A percentile compares a stretch with the other conserved stretches of the same genome.
phyloP scores from a whole-genome alignment of 441 rosid species.

The Brassica hybrid region DNA sequence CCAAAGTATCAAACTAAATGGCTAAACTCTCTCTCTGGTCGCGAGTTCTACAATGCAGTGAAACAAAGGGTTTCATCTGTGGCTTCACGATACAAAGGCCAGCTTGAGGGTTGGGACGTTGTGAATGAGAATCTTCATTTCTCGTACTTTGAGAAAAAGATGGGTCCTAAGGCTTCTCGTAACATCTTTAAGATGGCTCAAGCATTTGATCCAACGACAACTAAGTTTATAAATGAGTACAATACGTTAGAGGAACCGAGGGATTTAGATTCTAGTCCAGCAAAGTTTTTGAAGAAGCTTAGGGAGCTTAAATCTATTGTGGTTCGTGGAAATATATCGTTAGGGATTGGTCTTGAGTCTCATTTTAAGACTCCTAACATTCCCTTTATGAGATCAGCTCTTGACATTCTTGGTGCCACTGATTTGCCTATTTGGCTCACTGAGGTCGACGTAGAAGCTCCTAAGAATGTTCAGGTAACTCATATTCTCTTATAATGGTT shows the following conservation, averaged over 20 bases:
- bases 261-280: constrained; percentile 50
- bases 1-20: constrained; percentile 58
- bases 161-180: constrained; percentile 57
- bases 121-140: constrained; percentile 79
- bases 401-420: constrained; percentile 62
- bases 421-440: constrained; percentile 82
- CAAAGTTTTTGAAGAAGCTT: constrained; percentile 56
- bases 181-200: constrained; percentile 44
- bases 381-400: constrained; percentile 69
- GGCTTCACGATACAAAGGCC: constrained; percentile 60
- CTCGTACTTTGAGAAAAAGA: constrained; percentile 56
- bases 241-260: constrained; percentile 72
- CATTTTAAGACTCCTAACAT: constrained; percentile 65
- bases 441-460: constrained; percentile 65
- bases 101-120: constrained; percentile 70
- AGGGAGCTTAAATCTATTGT: constrained; percentile 45
- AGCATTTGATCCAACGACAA: constrained; percentile 36
- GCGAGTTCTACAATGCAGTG: constrained; percentile 46
- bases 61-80: constrained; percentile 49
- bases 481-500: not conserved
- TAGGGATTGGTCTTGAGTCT: constrained; percentile 73
- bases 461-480: constrained; percentile 30
- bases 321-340: constrained; percentile 32
- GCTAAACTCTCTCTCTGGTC: constrained; percentile 49
- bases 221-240: constrained; percentile 73